Evolutionary conservation across 2,329 filamentous ascomycete species (phyloP).

Genomic region (Beauveria caledonica): DNA sequence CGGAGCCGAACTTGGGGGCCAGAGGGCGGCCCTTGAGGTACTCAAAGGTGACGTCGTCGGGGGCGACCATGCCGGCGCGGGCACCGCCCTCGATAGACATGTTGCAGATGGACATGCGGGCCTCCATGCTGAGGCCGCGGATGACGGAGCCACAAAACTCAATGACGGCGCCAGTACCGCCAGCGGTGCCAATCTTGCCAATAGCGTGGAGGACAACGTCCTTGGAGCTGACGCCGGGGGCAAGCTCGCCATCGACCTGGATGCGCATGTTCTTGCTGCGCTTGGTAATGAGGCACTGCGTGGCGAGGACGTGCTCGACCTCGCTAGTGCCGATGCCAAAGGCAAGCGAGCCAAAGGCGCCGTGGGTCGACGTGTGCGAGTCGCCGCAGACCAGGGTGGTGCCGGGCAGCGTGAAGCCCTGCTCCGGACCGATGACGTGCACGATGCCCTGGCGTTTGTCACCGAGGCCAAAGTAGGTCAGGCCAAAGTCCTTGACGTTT

Average conservation of each 20-base stretch:
- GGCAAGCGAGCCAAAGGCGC: slow-evolving; percentile 87
- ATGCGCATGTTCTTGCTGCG: slow-evolving; percentile 98
- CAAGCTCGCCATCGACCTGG: slow-evolving; percentile 84
- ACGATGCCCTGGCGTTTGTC: slow-evolving; percentile 98
- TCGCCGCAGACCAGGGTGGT: slow-evolving; percentile 97
- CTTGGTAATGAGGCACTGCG: slow-evolving; percentile 89
- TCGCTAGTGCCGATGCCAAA: slow-evolving; percentile 98
- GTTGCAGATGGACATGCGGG: slow-evolving; percentile 98
- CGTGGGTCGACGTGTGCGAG: slow-evolving; percentile 96
- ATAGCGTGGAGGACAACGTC: slow-evolving; percentile 91
- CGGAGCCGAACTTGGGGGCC: slow-evolving; percentile 73
- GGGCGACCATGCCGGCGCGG: slow-evolving; percentile 92
- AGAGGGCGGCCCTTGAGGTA: slow-evolving; percentile 89
- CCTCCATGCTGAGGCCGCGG: slow-evolving; percentile 83
- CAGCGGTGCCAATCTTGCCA: slow-evolving; percentile 87
- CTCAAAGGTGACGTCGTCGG: slow-evolving; percentile 87
- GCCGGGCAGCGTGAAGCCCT: slow-evolving; percentile 94
- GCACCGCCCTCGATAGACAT: slow-evolving; percentile 98
- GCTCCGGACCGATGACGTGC: slow-evolving; percentile 95
- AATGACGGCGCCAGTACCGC: slow-evolving; percentile 88
- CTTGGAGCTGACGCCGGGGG: slow-evolving; percentile 90
- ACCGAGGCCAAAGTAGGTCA: slow-evolving; percentile 94
- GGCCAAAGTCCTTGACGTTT: slow-evolving; percentile 91
- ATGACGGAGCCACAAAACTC: slow-evolving; percentile 97
- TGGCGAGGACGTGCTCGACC: slow-evolving; percentile 96